Conservation (phyloP, 2,329 filamentous ascomycete genomes). For the Epicoccum nigrum region DNA sequence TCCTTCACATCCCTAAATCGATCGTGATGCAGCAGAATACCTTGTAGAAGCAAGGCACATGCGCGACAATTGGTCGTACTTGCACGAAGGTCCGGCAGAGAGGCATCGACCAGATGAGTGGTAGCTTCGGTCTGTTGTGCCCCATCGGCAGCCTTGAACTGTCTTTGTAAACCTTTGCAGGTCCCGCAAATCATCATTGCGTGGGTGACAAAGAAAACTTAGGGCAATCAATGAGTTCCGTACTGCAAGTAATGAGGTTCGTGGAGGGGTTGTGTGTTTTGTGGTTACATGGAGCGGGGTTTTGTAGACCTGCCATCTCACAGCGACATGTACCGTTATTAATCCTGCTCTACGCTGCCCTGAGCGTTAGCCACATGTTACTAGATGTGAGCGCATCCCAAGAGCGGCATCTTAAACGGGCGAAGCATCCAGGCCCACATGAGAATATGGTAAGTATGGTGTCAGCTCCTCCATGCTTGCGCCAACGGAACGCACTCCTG, state of each 20-base stretch:
- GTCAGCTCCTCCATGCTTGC: constrained; percentile 11
- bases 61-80: constrained; percentile 41
- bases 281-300: constrained; percentile 13
- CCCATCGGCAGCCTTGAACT: constrained; percentile 28
- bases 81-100: constrained; percentile 35
- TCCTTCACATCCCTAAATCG: constrained; percentile 35
- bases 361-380: constrained; percentile 12
- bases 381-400: constrained; percentile 9
- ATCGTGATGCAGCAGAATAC: constrained; percentile 41
- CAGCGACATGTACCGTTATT: constrained; percentile 14
- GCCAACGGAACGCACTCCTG: constrained; percentile 9
- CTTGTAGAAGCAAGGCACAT: constrained; percentile 43
- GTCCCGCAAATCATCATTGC: constrained; percentile 29
- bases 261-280: constrained; percentile 7
- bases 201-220: not conserved
- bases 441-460: constrained; percentile 6
- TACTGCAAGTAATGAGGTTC: not conserved
- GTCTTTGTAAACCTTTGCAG: constrained; percentile 44
- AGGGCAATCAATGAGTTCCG: not conserved
- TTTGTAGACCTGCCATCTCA: constrained; percentile 13
- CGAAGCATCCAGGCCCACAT: constrained; percentile 15
- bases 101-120: constrained; percentile 37
- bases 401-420: constrained; percentile 2
- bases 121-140: constrained; percentile 20
- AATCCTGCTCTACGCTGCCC: not conserved